Base-by-base conservation (phyloP, 2,329 filamentous ascomycete genomes). In the Cordyceps fumosorosea region DNA sequence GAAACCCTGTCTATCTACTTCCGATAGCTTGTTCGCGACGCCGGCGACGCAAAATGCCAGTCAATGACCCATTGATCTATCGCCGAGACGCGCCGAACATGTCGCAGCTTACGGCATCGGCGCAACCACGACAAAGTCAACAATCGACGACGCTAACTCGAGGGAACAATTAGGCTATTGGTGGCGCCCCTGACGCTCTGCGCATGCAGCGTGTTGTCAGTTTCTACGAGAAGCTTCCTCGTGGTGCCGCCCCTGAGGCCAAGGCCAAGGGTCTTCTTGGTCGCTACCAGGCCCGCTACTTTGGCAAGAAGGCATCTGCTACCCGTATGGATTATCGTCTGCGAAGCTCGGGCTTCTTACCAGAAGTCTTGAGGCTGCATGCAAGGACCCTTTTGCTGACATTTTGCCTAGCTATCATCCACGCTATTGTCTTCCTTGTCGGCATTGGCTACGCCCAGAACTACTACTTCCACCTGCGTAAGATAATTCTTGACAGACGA, bases 401-500 rank as follows among this genome's bases (percentile, higher is more conserved):
- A 73, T 63, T 40, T 56, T 56, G 20, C 61, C 64, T 56, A 99
- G 95, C 95, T 67, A 85, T 99, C 74, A 83, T 96, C 71, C 95
- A 99, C 79, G 83, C 87, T 71, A 89, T 99, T 71, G 87, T 84
- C 70, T 82, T 86, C 74, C 80, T 99, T 66, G 80, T 96, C 68
- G 78, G 86, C 68, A 75, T 98, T 70, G 93, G 95, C 73, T 99
- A 99, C 80, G 90, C 89, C 71, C 91, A 98, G 82, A 93, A 96
- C 83, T 99, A 99, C 88, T 98, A 99, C 86, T 98, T 96, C 90
- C 96, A 99, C 81, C 85, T 99, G 74, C 91, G 95, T 99, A 88
- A 79, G 91, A 44, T 6, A 1, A 24, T 34, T 20, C 4, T 8
- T 34, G 5, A 26, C 16, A 24, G 10, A n/a, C 5, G 37, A 34